phyloP scores from a whole-genome alignment of 2,329 filamentous ascomycete genomes.

The Microdochium nivale region DNA sequence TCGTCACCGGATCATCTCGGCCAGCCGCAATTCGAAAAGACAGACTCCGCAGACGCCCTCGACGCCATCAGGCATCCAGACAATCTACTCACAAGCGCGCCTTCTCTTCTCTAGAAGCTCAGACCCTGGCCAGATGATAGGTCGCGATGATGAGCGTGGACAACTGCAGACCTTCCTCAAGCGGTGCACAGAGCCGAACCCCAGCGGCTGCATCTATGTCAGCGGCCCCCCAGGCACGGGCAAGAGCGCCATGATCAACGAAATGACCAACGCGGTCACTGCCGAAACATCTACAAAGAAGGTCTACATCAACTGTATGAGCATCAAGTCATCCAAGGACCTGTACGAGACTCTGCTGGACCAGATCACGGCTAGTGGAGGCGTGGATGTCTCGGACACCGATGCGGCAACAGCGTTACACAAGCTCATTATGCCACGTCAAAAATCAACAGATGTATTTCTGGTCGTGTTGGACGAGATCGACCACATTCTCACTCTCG shows the following conservation, averaged over 20 bases:
- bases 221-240: constrained; percentile 94
- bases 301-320: constrained; percentile 93
- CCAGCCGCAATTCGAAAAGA: constrained; percentile 67
- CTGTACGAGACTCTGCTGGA: constrained; percentile 74
- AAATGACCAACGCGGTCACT: constrained; percentile 58
- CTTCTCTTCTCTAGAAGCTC: constrained; percentile 79
- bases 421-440: constrained; percentile 59
- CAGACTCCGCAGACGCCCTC: constrained; percentile 68
- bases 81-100: constrained; percentile 78
- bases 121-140: constrained; percentile 66
- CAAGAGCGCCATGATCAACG: constrained; percentile 87
- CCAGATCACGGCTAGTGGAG: constrained; percentile 45
- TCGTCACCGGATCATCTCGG: constrained; percentile 72
- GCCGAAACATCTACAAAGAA: constrained; percentile 49
- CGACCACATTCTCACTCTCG: constrained; percentile 83
- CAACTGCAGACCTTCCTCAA: constrained; percentile 64
- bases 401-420: constrained; percentile 62
- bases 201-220: constrained; percentile 82
- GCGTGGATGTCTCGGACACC: constrained; percentile 50
- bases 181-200: constrained; percentile 47
- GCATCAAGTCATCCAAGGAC: constrained; percentile 80
- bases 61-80: constrained; percentile 60
- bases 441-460: constrained; percentile 50
- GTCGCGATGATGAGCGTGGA: constrained; percentile 59
- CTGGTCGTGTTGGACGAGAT: constrained; percentile 92